phyloP scores from a whole-genome alignment of 805 yeast species.

The Blastobotrys peoriensis region DNA sequence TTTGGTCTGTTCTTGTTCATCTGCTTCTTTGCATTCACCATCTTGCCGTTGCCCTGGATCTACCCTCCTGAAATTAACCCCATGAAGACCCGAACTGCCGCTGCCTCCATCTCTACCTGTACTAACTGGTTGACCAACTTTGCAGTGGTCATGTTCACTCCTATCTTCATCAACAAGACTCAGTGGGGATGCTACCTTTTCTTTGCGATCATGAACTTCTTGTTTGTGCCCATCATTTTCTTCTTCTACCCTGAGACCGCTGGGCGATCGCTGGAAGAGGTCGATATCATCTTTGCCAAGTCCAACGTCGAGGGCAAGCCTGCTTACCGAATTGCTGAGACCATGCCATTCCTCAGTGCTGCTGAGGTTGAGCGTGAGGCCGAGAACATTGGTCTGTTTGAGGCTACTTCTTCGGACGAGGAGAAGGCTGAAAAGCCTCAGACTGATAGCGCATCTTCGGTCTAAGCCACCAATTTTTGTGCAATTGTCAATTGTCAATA shows the following conservation, averaged over 20 bases:
- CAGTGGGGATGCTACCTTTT: constrained; percentile 64
- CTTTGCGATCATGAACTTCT: constrained; percentile 58
- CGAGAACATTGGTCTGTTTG: constrained; percentile 45
- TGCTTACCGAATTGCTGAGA: constrained; percentile 58
- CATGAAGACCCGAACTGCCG: constrained; percentile 26
- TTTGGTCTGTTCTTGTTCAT: constrained; percentile 21
- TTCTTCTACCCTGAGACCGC: constrained; percentile 74
- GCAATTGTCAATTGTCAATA: too few species aligned
- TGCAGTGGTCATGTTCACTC: constrained; percentile 63
- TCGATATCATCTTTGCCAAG: constrained; percentile 55
- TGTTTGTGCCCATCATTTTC: constrained; percentile 55
- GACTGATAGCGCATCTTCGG: not conserved
- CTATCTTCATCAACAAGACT: constrained; percentile 39
- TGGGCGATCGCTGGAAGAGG: constrained; percentile 68
- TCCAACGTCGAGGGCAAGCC: constrained; percentile 50
- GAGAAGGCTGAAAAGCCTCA: constrained; percentile 8
- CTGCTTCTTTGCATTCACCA: constrained; percentile 21
- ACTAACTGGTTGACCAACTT: constrained; percentile 63
- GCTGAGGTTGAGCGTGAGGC: constrained; percentile 58
- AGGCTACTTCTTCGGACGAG: constrained; percentile 15
- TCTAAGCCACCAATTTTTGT: too few species aligned
- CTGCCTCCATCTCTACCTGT: constrained; percentile 58
- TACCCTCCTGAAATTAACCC: constrained; percentile 25
- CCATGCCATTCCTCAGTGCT: constrained; percentile 52
- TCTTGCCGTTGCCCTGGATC: constrained; percentile 23